A percentile compares a stretch with the other conserved stretches of the same genome.
Conservation (phyloP, 495 filamentous ascomycete genomes). For the Clohesyomyces aquaticus region DNA sequence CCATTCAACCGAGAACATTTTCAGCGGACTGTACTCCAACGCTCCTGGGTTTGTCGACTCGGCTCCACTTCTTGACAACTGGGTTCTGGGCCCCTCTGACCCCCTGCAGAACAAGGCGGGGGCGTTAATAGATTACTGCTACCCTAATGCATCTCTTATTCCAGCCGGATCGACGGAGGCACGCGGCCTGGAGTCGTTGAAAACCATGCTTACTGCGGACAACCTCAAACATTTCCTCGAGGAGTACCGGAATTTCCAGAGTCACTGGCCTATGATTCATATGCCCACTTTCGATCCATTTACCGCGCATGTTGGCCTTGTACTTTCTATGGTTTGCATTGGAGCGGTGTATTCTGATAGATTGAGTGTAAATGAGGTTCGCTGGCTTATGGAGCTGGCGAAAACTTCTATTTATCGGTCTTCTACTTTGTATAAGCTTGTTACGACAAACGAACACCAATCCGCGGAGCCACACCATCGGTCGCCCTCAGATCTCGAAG, state of each 20-base stretch:
- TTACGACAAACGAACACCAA: constrained; percentile 44
- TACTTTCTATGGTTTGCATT: constrained; percentile 66
- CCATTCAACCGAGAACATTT: constrained; percentile 44
- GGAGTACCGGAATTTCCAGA: constrained; percentile 64
- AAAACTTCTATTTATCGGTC: constrained; percentile 55
- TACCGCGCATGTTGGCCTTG: constrained; percentile 61
- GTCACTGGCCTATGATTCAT: constrained; percentile 71
- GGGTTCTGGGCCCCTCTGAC: constrained; percentile 43
- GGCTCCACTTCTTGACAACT: constrained; percentile 41
- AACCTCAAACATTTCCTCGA: constrained; percentile 66
- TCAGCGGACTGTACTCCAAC: constrained; percentile 43
- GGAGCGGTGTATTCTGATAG: constrained; percentile 68
- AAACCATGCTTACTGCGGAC: constrained; percentile 58
- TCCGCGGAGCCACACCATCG: constrained; percentile 40
- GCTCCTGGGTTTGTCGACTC: constrained; percentile 38
- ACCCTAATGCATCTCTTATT: constrained; percentile 48
- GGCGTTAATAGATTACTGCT: constrained; percentile 54
- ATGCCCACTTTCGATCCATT: constrained; percentile 66
- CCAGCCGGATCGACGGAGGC: constrained; percentile 17
- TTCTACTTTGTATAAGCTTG: constrained; percentile 52
- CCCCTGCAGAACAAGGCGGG: constrained; percentile 46
- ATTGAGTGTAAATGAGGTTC: constrained; percentile 56
- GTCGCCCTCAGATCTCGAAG: constrained; percentile 55
- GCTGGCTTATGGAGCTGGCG: constrained; percentile 62
- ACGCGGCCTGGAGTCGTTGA: constrained; percentile 45